A percentile compares a stretch with the other conserved stretches of the same genome.
These are phyloP conservation scores for Talaromyces sp. DNA, from an alignment of 2,329 filamentous ascomycete genomes.

Conservation along the genomic window DNA sequence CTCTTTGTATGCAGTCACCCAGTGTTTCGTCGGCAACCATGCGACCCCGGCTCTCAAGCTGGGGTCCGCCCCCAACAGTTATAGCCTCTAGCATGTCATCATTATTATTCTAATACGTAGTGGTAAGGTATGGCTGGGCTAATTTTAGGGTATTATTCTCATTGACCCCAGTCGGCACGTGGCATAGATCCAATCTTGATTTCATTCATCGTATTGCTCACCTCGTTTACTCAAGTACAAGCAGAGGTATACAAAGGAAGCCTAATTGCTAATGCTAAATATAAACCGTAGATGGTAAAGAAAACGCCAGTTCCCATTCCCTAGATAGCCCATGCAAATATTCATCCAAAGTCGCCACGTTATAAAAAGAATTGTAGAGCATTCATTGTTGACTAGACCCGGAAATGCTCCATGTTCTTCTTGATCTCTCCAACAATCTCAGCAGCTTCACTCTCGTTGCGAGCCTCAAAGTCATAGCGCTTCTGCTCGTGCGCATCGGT, in stretches of 20 bases:
- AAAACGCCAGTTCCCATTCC: neutral
- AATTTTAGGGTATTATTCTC: too few relatives aligned
- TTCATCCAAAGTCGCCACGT: too few relatives aligned
- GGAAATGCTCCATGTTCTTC: constrained; percentile 50
- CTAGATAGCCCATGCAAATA: neutral
- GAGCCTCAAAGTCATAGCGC: constrained; percentile 63
- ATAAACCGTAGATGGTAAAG: neutral
- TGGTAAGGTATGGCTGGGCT: too few relatives aligned
- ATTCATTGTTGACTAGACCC: constrained; percentile 27
- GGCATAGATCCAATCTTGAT: too few relatives aligned
- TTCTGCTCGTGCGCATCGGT: constrained; percentile 61
- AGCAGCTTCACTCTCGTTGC: constrained; percentile 52
- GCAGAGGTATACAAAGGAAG: neutral
- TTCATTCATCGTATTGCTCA: too few relatives aligned
- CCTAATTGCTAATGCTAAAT: neutral
- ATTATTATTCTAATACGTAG: neutral
- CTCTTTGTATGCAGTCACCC: neutral
- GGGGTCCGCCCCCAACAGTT: neutral
- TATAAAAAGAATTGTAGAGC: neutral
- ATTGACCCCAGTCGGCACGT: neutral
- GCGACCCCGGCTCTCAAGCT: neutral
- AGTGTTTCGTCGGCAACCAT: neutral
- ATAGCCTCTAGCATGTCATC: neutral
- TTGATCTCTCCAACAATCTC: constrained; percentile 62
- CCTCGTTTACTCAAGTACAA: too few relatives aligned